phyloP scores from a whole-genome alignment of 768 basidiomycete species.

The Rubroboletus pulcherrimus region DNA sequence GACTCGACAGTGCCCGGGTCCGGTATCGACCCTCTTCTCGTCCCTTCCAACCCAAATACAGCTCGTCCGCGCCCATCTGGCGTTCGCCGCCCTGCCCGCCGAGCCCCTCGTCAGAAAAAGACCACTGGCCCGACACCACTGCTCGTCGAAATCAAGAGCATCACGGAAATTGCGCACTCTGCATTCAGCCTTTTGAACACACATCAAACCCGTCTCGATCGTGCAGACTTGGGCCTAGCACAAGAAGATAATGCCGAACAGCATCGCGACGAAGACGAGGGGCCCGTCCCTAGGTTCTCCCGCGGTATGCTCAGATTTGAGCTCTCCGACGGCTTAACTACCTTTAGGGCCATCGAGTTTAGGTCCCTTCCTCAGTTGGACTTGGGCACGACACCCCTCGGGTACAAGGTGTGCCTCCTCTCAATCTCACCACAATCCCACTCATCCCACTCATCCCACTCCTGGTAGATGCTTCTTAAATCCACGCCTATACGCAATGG shows the following conservation, averaged over 20 bases:
- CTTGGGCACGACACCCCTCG: slow-evolving; percentile 74
- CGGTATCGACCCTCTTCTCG: slow-evolving; percentile 44
- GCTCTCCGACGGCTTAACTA: slow-evolving; percentile 72
- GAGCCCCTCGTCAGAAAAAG: slow-evolving; percentile 10
- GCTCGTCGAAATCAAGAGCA: slow-evolving; percentile 68
- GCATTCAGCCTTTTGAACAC: slow-evolving; percentile 77
- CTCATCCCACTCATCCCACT: not conserved
- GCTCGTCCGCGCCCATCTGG: slow-evolving; percentile 4
- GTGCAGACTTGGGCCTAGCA: slow-evolving; percentile 45
- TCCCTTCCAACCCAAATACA: slow-evolving; percentile 9
- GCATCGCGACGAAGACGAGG: slow-evolving; percentile 54
- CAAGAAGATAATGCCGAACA: slow-evolving; percentile 43
- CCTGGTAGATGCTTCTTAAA: slow-evolving; percentile 60
- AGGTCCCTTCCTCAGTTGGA: slow-evolving; percentile 58
- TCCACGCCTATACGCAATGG: slow-evolving; percentile 66
- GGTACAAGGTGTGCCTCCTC: slow-evolving; percentile 62
- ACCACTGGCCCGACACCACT: slow-evolving; percentile 43
- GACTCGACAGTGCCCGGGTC: slow-evolving; percentile 73
- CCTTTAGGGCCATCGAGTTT: slow-evolving; percentile 76
- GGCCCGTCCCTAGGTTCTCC: slow-evolving; percentile 78
- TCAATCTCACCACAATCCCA: not conserved
- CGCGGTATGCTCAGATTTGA: slow-evolving; percentile 73
- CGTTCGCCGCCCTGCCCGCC: slow-evolving; percentile 1
- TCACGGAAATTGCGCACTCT: slow-evolving; percentile 84
- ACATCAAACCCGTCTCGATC: slow-evolving; percentile 58